Evolutionary conservation across 1,284 basidiomycete species (phyloP).

Genomic region (Apiotrichum gamsii): DNA sequence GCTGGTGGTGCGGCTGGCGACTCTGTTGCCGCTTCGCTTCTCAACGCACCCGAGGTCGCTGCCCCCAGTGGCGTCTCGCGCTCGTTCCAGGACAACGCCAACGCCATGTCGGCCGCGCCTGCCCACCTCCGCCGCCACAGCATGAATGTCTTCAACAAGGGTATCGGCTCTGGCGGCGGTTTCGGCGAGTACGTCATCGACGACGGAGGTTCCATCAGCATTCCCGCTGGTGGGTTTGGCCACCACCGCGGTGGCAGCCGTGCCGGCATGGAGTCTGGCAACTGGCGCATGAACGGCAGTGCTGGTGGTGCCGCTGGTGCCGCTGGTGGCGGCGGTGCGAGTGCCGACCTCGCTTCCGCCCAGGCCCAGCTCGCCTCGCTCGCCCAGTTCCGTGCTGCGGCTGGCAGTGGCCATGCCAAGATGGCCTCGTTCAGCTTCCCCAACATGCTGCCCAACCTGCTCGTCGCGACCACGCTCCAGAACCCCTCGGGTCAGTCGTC

Average conservation of each 20-base stretch:
- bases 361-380: slow-evolving; percentile 87
- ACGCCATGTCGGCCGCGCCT: slow-evolving; percentile 42
- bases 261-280: slow-evolving; percentile 54
- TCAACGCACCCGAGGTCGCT: slow-evolving; percentile 12
- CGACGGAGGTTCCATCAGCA: slow-evolving; percentile 27
- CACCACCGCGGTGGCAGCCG: slow-evolving; percentile 61
- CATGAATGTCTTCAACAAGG: slow-evolving; percentile 64
- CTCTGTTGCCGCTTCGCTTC: slow-evolving; percentile 29
- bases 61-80: slow-evolving; percentile 12
- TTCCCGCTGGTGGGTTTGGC: slow-evolving; percentile 46
- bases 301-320: slow-evolving; percentile 61
- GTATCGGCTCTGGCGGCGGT: slow-evolving; percentile 21
- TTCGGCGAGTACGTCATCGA: slow-evolving; percentile 37
- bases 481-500: slow-evolving; percentile 34
- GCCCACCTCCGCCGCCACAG: slow-evolving; percentile 90
- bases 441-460: slow-evolving; percentile 91
- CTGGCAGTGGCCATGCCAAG: slow-evolving; percentile 90
- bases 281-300: slow-evolving; percentile 72
- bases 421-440: slow-evolving; percentile 97
- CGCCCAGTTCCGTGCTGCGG: slow-evolving; percentile 92
- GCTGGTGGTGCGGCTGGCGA: not conserved
- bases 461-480: slow-evolving; percentile 85
- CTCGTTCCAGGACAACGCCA: slow-evolving; percentile 25
- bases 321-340: slow-evolving; percentile 51
- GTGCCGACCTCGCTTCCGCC: slow-evolving; percentile 82